A percentile compares a stretch with the other conserved stretches of the same genome.
phyloP scores from a whole-genome alignment of 441 rosid genomes.

The Pelargonium cotyledonis region DNA sequence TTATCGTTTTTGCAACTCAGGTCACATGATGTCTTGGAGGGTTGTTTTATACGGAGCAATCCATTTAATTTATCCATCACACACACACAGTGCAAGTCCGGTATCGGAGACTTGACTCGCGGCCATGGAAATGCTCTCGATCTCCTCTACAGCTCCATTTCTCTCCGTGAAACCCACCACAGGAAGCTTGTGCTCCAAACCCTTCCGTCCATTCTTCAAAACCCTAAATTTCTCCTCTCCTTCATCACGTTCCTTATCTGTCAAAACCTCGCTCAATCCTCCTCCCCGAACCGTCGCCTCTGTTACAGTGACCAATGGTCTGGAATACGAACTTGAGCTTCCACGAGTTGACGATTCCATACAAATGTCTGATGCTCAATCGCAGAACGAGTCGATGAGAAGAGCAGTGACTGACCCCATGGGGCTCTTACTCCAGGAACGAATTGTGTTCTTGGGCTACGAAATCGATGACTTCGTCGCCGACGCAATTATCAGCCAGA shows the following conservation, averaged over 20 bases:
- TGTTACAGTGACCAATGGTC: conserved; percentile 28
- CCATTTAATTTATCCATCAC: no score
- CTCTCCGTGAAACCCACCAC: conserved; percentile 22
- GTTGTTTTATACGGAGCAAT: no score
- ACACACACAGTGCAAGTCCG: background rate
- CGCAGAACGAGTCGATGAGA: conserved; percentile 49
- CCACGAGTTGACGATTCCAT: conserved; percentile 16
- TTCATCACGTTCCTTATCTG: conserved; percentile 23
- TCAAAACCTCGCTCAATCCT: conserved; percentile 26
- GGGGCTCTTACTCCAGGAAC: conserved; percentile 77
- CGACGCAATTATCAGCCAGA: conserved; percentile 76
- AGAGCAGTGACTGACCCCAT: conserved; percentile 70
- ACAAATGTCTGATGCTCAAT: conserved; percentile 36
- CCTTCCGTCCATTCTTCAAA: conserved; percentile 22
- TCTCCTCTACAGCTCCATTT: conserved; percentile 36
- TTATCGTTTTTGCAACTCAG: no score
- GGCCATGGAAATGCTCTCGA: conserved; percentile 52
- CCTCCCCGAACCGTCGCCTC: background rate
- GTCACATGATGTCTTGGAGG: no score
- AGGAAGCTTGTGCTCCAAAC: conserved; percentile 14
- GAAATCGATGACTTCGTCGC: conserved; percentile 77
- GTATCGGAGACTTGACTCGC: background rate
- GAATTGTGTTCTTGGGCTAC: conserved; percentile 74
- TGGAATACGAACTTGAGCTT: background rate
- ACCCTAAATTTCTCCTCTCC: conserved; percentile 11